These are phyloP conservation scores for Uncinocarpus reesii DNA, from an alignment of 2,329 filamentous ascomycete genomes.

Conservation along the genomic window DNA sequence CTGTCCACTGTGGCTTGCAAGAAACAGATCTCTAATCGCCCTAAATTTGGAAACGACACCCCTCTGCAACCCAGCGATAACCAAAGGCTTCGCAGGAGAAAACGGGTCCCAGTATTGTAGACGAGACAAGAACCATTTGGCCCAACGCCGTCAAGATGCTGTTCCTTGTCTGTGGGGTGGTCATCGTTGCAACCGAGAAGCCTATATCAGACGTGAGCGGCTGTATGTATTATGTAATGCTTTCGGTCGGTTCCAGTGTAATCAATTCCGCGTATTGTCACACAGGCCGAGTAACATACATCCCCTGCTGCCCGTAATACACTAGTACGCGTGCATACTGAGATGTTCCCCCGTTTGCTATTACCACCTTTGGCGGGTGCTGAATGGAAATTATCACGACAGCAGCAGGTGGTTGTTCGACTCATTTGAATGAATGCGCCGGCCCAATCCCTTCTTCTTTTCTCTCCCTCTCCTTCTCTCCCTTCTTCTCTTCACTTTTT, in stretches of 20 bases:
- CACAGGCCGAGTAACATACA: not conserved
- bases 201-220: no score
- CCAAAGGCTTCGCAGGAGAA: not conserved
- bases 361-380: slow-evolving; percentile 12
- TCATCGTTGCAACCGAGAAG: no score
- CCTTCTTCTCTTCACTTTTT: slow-evolving; percentile 15
- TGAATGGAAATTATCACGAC: slow-evolving; percentile 12
- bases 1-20: slow-evolving; percentile 9
- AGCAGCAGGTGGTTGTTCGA: slow-evolving; percentile 10
- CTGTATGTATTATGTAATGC: slow-evolving; percentile 4
- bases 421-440: slow-evolving; percentile 11
- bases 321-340: not conserved
- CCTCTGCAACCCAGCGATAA: not conserved
- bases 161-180: not conserved
- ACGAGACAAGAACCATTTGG: no score
- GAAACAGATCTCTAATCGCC: not conserved
- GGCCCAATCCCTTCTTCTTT: slow-evolving; percentile 9
- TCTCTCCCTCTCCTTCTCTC: slow-evolving; percentile 2
- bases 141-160: not conserved
- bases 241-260: no score
- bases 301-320: not conserved
- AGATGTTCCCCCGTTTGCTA: slow-evolving; percentile 1
- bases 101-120: no score
- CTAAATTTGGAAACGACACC: slow-evolving; percentile 4
- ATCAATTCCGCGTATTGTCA: slow-evolving; percentile 1